These are phyloP conservation scores for Dentipellis sp. DNA, from an alignment of 768 basidiomycete species.

Conservation along the genomic window DNA sequence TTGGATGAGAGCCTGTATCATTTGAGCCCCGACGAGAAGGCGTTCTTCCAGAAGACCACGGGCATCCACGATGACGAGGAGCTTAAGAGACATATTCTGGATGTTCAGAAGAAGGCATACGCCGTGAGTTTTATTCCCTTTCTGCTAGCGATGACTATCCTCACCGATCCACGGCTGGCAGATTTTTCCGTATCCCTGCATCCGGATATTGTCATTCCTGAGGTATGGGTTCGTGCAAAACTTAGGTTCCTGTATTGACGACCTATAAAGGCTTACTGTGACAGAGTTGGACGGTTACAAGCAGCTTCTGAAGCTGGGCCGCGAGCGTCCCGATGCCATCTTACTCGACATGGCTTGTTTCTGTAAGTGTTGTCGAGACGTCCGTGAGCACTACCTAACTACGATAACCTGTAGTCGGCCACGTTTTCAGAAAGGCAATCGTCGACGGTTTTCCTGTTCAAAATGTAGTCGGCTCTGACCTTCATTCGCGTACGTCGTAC, in stretches of 20 bases:
- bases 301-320: constrained; percentile 26
- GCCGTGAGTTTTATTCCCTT: constrained; percentile 3
- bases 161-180: neutral
- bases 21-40: constrained; percentile 8
- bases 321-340: constrained; percentile 26
- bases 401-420: constrained; percentile 24
- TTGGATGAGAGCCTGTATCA: neutral
- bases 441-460: constrained; percentile 33
- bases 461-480: constrained; percentile 30
- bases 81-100: constrained; percentile 17
- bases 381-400: neutral
- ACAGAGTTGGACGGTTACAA: too few relatives aligned
- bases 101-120: constrained; percentile 16
- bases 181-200: neutral
- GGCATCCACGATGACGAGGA: constrained; percentile 17
- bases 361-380: neutral
- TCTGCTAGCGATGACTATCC: too few relatives aligned
- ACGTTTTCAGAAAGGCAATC: constrained; percentile 30
- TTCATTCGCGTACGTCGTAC: constrained; percentile 23
- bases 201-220: neutral
- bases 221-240: neutral
- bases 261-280: too few relatives aligned
- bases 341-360: constrained; percentile 31
- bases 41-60: constrained; percentile 15
- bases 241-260: neutral